phyloP scores from a whole-genome alignment of 495 filamentous ascomycete genomes.

The Amniculicola lignicola region DNA sequence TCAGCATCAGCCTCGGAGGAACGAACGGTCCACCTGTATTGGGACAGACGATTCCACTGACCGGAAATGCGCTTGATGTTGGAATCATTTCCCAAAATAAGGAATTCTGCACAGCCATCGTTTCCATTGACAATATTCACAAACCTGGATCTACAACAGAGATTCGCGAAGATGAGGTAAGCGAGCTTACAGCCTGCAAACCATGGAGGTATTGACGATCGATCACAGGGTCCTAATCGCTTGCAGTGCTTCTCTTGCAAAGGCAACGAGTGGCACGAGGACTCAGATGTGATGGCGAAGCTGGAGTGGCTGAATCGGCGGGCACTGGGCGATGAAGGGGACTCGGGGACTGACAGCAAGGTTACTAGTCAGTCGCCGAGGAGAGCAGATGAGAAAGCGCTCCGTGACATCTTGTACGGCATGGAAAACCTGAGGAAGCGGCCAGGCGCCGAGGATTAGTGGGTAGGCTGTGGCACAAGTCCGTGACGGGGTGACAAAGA shows the following conservation, averaged over 20 bases:
- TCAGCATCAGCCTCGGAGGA: conserved; percentile 16
- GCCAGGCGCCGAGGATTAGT: conserved; percentile 45
- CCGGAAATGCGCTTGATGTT: conserved; percentile 37
- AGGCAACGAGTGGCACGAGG: conserved; percentile 7
- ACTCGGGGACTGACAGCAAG: neutral
- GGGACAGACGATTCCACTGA: conserved; percentile 12
- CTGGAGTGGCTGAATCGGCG: conserved; percentile 27
- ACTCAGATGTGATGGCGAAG: neutral
- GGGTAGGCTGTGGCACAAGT: neutral
- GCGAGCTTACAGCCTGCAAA: neutral
- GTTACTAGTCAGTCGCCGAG: neutral
- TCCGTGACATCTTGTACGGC: conserved; percentile 64
- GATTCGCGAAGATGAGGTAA: conserved; percentile 23
- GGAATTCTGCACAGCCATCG: conserved; percentile 6
- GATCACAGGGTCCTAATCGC: conserved; percentile 9
- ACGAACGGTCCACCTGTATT: no score
- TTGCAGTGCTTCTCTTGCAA: conserved; percentile 23
- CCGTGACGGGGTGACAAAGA: no score
- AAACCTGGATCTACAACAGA: conserved; percentile 33
- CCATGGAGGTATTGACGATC: conserved; percentile 1
- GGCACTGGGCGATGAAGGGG: conserved; percentile 4
- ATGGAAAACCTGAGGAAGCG: conserved; percentile 73
- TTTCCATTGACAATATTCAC: conserved; percentile 38
- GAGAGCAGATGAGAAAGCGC: conserved; percentile 39
- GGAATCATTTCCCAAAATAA: conserved; percentile 9